Percentiles rank a stretch among this genome's conserved stretches.
These are phyloP conservation scores for Diaporthe vaccinii DNA, from an alignment of 2,329 filamentous ascomycete genomes.

Conservation along the genomic window DNA sequence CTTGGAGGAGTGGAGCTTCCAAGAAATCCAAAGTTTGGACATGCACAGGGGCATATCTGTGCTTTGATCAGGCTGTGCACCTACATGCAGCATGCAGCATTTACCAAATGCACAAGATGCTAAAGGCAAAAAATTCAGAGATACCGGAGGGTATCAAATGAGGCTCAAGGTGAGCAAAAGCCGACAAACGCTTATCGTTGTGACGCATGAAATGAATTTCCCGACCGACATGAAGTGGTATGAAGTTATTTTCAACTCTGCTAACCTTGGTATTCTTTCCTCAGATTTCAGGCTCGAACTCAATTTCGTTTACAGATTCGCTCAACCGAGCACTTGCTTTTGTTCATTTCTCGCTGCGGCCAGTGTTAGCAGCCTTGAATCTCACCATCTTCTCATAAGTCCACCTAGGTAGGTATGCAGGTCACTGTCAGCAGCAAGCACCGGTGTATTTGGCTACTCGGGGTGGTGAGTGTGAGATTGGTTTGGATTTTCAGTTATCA, in stretches of 20 bases:
- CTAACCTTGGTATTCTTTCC: not conserved
- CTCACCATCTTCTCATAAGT: not conserved
- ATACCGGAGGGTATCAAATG: not conserved
- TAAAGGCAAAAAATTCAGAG: not conserved
- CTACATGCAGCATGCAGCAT: not conserved
- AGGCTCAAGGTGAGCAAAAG: not conserved
- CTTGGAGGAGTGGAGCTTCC: slow-evolving; percentile 19
- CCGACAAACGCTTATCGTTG: not conserved
- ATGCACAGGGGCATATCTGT: not conserved
- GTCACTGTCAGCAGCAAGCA: no score
- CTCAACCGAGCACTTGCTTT: not conserved
- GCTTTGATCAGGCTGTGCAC: not conserved
- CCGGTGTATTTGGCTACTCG: not conserved
- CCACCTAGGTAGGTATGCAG: no score
- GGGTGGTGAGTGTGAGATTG: not conserved
- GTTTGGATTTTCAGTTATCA: no score
- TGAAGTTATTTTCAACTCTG: not conserved
- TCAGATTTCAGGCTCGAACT: no score
- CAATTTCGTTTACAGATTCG: not conserved
- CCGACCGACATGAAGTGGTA: no score
- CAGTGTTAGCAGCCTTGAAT: not conserved
- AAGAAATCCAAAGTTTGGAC: slow-evolving; percentile 15
- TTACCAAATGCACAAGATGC: not conserved
- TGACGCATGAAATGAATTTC: not conserved
- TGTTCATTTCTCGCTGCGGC: not conserved